Evolutionary conservation across 192 early-diverging fungal genomes (phyloP).

Genomic region (Lunasporangiospora selenospora): DNA sequence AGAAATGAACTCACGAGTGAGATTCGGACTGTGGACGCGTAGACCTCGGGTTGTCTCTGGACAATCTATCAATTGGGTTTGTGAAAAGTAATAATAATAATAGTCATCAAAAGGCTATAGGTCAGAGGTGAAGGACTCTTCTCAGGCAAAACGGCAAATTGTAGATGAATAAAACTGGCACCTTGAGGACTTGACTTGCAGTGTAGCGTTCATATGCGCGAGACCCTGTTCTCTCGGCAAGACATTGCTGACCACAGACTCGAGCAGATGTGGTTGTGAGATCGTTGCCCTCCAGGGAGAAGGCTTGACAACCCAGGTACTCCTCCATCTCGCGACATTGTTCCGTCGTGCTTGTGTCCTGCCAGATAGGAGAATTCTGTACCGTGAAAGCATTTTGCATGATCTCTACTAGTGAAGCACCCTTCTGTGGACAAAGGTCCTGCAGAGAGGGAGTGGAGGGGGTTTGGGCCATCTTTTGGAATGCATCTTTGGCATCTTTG

Average conservation of each 20-base stretch:
- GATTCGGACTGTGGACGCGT: constrained; percentile 62
- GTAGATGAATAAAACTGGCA: constrained; percentile 26
- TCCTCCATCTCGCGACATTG: constrained; percentile 71
- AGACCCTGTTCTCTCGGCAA: constrained; percentile 78
- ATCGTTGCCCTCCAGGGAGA: background rate
- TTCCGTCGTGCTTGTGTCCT: constrained; percentile 73
- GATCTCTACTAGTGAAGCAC: background rate
- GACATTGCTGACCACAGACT: constrained; percentile 51
- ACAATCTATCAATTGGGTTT: constrained; percentile 52
- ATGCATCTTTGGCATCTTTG: constrained; percentile 45
- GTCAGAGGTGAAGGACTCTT: background rate
- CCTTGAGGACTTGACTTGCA: constrained; percentile 74
- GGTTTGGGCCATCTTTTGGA: too few relatives aligned
- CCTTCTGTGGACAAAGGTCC: too few relatives aligned
- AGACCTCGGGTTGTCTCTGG: constrained; percentile 40
- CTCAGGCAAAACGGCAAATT: background rate
- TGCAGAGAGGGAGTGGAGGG: too few relatives aligned
- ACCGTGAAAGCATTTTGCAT: constrained; percentile 63
- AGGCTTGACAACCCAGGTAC: constrained; percentile 49
- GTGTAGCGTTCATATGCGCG: constrained; percentile 84
- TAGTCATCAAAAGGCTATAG: background rate
- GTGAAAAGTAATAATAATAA: background rate
- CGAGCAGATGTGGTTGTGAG: background rate
- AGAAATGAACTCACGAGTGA: constrained; percentile 79
- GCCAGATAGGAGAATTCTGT: constrained; percentile 79